These are phyloP conservation scores for Sapria himalayana DNA, from an alignment of 345 rosid species.

Conservation along the genomic window DNA sequence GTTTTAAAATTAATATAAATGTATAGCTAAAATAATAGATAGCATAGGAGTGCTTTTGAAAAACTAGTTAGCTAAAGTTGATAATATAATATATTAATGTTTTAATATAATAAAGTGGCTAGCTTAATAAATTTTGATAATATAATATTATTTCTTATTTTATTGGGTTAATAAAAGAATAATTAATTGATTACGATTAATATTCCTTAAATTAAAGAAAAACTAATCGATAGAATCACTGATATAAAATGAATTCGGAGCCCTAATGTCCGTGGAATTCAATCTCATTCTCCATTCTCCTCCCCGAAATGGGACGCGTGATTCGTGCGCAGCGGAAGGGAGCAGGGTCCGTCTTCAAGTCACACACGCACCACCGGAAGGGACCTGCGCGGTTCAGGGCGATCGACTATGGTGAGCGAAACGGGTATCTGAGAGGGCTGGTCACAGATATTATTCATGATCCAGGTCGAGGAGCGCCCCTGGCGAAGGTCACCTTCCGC, in stretches of 20 bases:
- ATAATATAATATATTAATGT: too few species aligned
- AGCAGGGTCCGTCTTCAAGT: constrained; percentile 54
- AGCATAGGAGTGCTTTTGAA: too few species aligned
- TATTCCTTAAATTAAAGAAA: too few species aligned
- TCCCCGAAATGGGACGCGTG: constrained; percentile 49
- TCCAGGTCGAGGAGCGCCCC: constrained; percentile 55
- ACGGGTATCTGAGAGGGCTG: constrained; percentile 45
- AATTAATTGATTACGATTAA: too few species aligned
- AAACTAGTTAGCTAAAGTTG: too few species aligned
- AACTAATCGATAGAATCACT: too few species aligned
- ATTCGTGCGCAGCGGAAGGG: constrained; percentile 64
- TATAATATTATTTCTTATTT: too few species aligned
- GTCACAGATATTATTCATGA: constrained; percentile 50
- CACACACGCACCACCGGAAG: constrained; percentile 64
- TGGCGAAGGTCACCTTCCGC: constrained; percentile 42
- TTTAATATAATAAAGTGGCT: too few species aligned
- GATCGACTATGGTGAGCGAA: constrained; percentile 55
- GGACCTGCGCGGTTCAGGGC: constrained; percentile 53
- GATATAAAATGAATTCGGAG: constrained; percentile 28
- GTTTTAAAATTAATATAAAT: too few species aligned
- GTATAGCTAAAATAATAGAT: too few species aligned
- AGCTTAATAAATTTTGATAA: too few species aligned
- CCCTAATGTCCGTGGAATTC: constrained; percentile 37
- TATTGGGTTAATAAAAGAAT: too few species aligned
- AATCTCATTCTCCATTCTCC: constrained; percentile 29